Evolutionary conservation across 1,284 basidiomycete species (phyloP).

Genomic region (Cystobasidium pallidum): DNA sequence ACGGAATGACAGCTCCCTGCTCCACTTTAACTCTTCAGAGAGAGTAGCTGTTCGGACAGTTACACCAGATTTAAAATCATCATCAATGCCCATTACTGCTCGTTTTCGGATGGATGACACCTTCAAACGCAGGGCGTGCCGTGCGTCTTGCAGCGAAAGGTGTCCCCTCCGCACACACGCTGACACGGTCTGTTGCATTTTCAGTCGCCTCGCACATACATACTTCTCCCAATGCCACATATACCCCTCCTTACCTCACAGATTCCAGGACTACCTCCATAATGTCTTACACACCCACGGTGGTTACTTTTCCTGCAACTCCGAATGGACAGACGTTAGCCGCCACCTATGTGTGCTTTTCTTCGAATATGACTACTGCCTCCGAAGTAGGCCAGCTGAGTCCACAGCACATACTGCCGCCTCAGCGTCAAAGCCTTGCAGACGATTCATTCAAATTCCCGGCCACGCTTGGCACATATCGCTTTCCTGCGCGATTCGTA

Average conservation of each 20-base stretch:
- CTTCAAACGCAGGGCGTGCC: background rate
- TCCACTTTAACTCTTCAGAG: constrained; percentile 9
- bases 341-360: constrained; percentile 12
- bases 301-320: constrained; percentile 1
- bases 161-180: background rate
- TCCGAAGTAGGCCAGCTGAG: background rate
- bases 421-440: background rate
- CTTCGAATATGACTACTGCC: background rate
- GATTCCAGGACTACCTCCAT: background rate
- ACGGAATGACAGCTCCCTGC: constrained; percentile 6
- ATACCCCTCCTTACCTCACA: constrained; percentile 16
- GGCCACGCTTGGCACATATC: background rate
- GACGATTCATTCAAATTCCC: background rate
- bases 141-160: background rate
- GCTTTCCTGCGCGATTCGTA: constrained; percentile 9
- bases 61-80: background rate
- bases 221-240: constrained; percentile 2
- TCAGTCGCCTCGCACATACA: background rate
- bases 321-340: background rate
- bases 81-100: background rate
- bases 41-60: constrained; percentile 10
- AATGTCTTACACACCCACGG: background rate
- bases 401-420: background rate
- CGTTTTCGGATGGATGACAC: background rate
- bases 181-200: background rate